Conservation (phyloP, 805 yeast genomes). For the Candida maesae region DNA sequence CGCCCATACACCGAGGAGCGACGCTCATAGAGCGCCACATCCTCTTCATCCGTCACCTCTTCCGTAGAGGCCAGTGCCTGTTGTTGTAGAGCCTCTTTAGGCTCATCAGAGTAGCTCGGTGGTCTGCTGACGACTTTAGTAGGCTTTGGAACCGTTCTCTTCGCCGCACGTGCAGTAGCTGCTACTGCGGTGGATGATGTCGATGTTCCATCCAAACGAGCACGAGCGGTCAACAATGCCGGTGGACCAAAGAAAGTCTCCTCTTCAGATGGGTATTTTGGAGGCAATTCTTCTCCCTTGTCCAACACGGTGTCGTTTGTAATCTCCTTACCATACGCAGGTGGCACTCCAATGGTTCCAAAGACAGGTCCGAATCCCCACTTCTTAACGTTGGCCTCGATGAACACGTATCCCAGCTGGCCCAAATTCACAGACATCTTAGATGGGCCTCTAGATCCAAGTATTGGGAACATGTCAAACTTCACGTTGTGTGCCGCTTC, state of each 20-base stretch:
- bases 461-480: conserved; percentile 75
- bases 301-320: conserved; percentile 54
- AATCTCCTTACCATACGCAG: conserved; percentile 39
- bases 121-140: conserved; percentile 17
- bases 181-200: not conserved
- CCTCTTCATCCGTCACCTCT: conserved; percentile 8
- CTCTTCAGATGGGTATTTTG: conserved; percentile 61
- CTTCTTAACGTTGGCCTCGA: conserved; percentile 80
- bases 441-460: conserved; percentile 83
- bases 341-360: conserved; percentile 44
- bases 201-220: not conserved
- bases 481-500: conserved; percentile 79
- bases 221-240: conserved; percentile 14
- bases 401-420: conserved; percentile 72
- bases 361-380: conserved; percentile 62
- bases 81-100: conserved; percentile 13
- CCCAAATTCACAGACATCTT: conserved; percentile 88
- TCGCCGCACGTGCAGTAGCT: conserved; percentile 6
- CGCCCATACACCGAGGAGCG: conserved; percentile 26
- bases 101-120: conserved; percentile 27
- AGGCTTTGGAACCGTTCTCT: conserved; percentile 6
- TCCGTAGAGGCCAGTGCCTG: not conserved
- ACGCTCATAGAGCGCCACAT: conserved; percentile 30
- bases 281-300: conserved; percentile 71
- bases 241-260: conserved; percentile 56